phyloP scores from a whole-genome alignment of 2,329 filamentous ascomycete species.

The Chaetoscypha palmicola region DNA sequence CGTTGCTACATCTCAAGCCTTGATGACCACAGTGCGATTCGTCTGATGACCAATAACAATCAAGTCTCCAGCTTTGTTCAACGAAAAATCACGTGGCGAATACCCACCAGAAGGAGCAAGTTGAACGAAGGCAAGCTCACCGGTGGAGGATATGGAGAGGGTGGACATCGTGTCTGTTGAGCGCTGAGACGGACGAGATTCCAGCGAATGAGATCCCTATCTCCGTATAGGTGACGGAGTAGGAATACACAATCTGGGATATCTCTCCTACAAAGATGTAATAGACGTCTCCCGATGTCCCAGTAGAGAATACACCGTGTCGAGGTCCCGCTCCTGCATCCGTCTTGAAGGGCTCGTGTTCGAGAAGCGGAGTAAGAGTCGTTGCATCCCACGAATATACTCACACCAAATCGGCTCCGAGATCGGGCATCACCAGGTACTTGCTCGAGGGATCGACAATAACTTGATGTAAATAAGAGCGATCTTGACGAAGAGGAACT shows the following conservation, averaged over 20 bases:
- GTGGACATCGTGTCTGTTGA: constrained; percentile 37
- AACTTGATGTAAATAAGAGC: constrained; percentile 41
- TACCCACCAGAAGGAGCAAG: constrained; percentile 38
- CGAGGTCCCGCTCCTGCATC: constrained; percentile 40
- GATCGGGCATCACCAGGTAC: constrained; percentile 42
- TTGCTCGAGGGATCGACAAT: constrained; percentile 42
- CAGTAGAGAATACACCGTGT: constrained; percentile 38
- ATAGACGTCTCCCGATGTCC: constrained; percentile 19
- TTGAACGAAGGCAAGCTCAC: constrained; percentile 34
- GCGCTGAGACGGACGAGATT: constrained; percentile 9
- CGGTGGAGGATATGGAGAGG: constrained; percentile 31
- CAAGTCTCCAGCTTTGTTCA: constrained; percentile 37
- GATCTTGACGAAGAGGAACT: constrained; percentile 32
- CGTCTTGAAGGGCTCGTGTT: constrained; percentile 30
- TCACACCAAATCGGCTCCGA: constrained; percentile 41
- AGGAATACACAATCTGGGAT: constrained; percentile 33
- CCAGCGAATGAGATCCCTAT: constrained; percentile 2
- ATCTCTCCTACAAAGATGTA: constrained; percentile 41
- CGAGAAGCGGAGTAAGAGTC: constrained; percentile 31
- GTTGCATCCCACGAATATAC: constrained; percentile 38
- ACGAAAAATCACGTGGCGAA: constrained; percentile 38
- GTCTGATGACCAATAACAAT: constrained; percentile 39
- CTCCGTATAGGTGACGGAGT: constrained; percentile 9
- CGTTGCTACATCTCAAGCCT: constrained; percentile 33
- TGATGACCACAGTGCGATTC: constrained; percentile 34